phyloP scores from a whole-genome alignment of 176 grass and related monocot genomes.

The Eragrostis curvula region DNA sequence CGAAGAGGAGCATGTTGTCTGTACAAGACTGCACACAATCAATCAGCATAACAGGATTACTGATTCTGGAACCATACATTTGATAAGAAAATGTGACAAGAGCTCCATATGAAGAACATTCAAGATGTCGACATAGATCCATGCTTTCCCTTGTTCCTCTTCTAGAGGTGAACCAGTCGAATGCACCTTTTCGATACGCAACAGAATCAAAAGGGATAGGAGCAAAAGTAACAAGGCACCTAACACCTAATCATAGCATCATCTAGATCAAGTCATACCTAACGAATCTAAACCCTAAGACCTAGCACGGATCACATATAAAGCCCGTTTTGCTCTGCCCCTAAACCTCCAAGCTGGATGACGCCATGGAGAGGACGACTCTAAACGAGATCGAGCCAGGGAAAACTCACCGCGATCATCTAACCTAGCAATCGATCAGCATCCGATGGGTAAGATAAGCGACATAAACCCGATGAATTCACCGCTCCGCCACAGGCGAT shows the following conservation, averaged over 20 bases:
- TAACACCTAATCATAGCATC: constrained; percentile 29
- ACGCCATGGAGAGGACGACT: background rate
- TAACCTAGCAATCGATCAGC: constrained; percentile 24
- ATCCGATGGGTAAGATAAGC: background rate
- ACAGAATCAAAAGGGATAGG: constrained; percentile 10
- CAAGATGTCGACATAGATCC: background rate
- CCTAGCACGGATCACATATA: constrained; percentile 42
- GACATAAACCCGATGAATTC: background rate
- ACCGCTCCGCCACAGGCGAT: background rate
- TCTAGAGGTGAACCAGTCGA: background rate
- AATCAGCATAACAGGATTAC: background rate
- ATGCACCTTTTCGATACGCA: background rate
- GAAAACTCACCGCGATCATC: constrained; percentile 4
- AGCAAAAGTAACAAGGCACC: constrained; percentile 12
- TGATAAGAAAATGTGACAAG: background rate
- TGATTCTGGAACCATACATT: background rate
- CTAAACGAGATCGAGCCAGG: constrained; percentile 1
- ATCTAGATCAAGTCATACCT: constrained; percentile 14
- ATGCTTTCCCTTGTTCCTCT: background rate
- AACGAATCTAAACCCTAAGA: constrained; percentile 41
- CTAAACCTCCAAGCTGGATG: constrained; percentile 16
- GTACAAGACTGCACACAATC: background rate
- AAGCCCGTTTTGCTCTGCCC: background rate
- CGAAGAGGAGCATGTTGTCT: background rate
- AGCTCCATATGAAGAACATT: background rate